A percentile compares a stretch with the other conserved stretches of the same genome.
phyloP scores from a whole-genome alignment of 345 rosid genomes.

The Citrus unshiu region DNA sequence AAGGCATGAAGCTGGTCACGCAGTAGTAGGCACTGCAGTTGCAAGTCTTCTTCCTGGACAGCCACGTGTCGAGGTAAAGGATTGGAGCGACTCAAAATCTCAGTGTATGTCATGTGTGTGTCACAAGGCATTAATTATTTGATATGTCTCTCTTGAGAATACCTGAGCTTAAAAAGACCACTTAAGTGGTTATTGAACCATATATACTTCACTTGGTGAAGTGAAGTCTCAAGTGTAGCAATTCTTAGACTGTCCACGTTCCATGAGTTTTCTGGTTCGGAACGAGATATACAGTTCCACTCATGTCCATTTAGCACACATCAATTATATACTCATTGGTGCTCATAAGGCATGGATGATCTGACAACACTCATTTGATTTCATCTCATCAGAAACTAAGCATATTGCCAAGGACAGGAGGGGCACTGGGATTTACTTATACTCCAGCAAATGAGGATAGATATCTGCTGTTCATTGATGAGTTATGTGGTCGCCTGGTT shows the following conservation, averaged over 20 bases:
- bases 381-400: conserved; percentile 69
- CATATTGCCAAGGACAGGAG: conserved; percentile 97
- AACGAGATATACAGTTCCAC: no score
- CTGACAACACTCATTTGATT: neutral
- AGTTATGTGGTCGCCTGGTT: conserved; percentile 87
- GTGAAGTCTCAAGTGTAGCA: neutral
- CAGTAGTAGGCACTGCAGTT: conserved; percentile 94
- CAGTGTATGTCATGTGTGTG: neutral
- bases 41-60: conserved; percentile 89
- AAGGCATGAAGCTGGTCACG: conserved; percentile 98
- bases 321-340: neutral
- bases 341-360: neutral
- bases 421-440: conserved; percentile 93
- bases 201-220: neutral
- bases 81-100: neutral
- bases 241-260: neutral
- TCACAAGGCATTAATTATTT: neutral
- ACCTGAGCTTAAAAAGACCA: neutral
- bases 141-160: neutral
- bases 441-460: conserved; percentile 84
- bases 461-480: conserved; percentile 90
- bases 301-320: neutral
- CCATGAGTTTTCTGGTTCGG: neutral
- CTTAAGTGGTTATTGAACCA: neutral
- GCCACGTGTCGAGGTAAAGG: conserved; percentile 80